phyloP scores from a whole-genome alignment of 2,329 filamentous ascomycete species.

The Elsinoe necatrix region DNA sequence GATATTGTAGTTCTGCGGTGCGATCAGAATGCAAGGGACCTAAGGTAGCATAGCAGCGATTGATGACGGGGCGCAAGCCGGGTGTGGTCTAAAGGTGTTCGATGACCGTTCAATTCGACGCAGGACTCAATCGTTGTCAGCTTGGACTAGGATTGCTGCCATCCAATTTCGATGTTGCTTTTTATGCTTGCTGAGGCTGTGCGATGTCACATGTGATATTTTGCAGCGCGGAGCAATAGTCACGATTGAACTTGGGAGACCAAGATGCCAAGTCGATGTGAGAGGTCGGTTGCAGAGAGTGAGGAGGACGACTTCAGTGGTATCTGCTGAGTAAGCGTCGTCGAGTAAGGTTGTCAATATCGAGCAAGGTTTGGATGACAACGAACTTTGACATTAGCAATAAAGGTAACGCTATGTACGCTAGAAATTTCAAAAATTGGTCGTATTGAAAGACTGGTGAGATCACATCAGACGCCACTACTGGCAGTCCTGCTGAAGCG shows the following conservation, averaged over 20 bases:
- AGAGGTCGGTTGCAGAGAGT: constrained; percentile 23
- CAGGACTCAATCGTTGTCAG: too few species aligned
- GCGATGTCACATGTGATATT: too few species aligned
- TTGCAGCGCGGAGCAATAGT: neutral
- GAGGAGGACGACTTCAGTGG: neutral
- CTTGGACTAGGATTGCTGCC: too few species aligned
- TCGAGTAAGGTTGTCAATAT: neutral
- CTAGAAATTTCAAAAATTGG: neutral
- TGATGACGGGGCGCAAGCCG: too few species aligned
- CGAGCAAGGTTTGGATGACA: neutral
- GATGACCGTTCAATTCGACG: too few species aligned
- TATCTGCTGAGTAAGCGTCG: neutral
- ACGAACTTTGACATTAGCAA: neutral
- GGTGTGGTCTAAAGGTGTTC: too few species aligned
- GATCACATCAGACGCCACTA: constrained; percentile 21
- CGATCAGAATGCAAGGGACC: too few species aligned
- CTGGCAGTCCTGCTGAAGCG: constrained; percentile 19
- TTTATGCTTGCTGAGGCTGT: too few species aligned
- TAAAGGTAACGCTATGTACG: neutral
- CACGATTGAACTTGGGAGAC: neutral
- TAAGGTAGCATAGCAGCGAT: too few species aligned
- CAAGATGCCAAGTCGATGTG: constrained; percentile 4
- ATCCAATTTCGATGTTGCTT: too few species aligned
- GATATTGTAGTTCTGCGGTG: neutral
- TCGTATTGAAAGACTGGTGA: neutral